phyloP scores from a whole-genome alignment of 2,329 filamentous ascomycete species.

The Fusarium caatingaense region DNA sequence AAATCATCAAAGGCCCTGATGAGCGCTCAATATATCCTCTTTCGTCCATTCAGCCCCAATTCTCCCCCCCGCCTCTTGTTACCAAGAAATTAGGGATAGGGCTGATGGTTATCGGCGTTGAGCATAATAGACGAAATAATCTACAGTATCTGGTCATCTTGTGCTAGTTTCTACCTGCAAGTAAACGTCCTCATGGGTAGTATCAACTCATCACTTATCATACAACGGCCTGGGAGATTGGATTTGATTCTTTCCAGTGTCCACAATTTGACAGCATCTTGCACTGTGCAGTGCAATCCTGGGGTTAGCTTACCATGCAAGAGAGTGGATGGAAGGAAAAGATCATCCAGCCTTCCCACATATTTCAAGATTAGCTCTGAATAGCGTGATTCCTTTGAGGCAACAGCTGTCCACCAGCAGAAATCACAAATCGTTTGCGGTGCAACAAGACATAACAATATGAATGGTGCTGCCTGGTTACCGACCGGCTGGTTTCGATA shows the following conservation, averaged over 20 bases:
- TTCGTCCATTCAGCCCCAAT: slow-evolving; percentile 10
- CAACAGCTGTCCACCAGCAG: not conserved
- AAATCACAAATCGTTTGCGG: not conserved
- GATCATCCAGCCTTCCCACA: slow-evolving; percentile 23
- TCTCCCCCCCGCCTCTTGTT: slow-evolving; percentile 14
- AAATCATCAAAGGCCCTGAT: slow-evolving; percentile 16
- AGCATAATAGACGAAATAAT: not conserved
- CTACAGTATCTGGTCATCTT: not conserved
- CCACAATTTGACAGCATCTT: not conserved
- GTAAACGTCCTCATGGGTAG: not conserved
- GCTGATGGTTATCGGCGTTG: not conserved
- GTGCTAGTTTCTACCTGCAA: not conserved
- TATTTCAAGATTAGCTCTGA: slow-evolving; percentile 4
- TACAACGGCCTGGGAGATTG: not conserved
- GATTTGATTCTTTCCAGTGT: not conserved
- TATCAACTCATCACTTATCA: not conserved
- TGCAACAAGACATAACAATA: not conserved
- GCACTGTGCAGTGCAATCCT: not conserved
- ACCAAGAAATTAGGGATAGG: slow-evolving; percentile 1
- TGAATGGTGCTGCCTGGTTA: not conserved
- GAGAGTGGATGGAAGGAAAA: slow-evolving; percentile 4
- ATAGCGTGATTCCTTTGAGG: not conserved
- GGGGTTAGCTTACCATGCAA: not conserved
- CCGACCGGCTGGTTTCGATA: not conserved
- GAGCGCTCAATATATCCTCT: slow-evolving; percentile 12